Percentiles rank a stretch among this genome's conserved stretches.
Conservation (phyloP, 208 protist species). For the Herpetomonas tarakana region DNA sequence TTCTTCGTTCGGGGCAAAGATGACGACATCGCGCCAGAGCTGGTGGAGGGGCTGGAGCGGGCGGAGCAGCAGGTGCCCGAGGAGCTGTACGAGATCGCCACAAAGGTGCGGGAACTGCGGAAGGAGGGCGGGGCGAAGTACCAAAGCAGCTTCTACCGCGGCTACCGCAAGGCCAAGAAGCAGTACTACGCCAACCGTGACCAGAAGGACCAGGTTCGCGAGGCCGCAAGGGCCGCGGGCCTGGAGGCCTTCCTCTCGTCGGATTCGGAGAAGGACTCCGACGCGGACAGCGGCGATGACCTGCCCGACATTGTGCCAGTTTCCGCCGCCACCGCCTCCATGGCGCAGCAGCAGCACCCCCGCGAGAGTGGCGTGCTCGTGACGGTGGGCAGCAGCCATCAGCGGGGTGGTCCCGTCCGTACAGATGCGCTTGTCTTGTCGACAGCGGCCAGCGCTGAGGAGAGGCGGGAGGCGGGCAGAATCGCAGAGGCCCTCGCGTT, state of each 20-base stretch:
- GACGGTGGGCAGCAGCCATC: conserved; percentile 12
- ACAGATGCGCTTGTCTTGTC: conserved; percentile 10
- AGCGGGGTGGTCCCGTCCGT: conserved; percentile 5
- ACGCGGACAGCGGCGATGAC: conserved; percentile 30
- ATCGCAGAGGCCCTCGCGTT: conserved; percentile 67
- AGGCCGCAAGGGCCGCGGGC: conserved; percentile 65
- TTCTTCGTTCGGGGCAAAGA: conserved; percentile 82
- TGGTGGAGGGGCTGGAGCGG: conserved; percentile 75
- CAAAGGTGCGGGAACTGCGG: conserved; percentile 64
- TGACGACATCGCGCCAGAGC: conserved; percentile 80
- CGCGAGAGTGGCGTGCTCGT: conserved; percentile 12
- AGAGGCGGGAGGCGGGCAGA: conserved; percentile 24
- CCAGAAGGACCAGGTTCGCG: conserved; percentile 53
- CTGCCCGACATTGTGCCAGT: conserved; percentile 15
- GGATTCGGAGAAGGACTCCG: conserved; percentile 45
- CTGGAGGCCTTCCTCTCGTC: conserved; percentile 72
- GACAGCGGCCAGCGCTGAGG: conserved; percentile 15
- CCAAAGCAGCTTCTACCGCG: conserved; percentile 71
- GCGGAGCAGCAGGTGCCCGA: conserved; percentile 73
- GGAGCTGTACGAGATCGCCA: conserved; percentile 71
- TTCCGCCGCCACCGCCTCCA: background rate
- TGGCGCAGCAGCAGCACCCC: conserved; percentile 3
- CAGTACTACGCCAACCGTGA: conserved; percentile 56
- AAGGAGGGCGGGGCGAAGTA: conserved; percentile 58
- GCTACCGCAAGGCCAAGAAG: conserved; percentile 64